phyloP scores from a whole-genome alignment of 108 stramenopile genomes.

The Stephanodiscus minutulus region DNA sequence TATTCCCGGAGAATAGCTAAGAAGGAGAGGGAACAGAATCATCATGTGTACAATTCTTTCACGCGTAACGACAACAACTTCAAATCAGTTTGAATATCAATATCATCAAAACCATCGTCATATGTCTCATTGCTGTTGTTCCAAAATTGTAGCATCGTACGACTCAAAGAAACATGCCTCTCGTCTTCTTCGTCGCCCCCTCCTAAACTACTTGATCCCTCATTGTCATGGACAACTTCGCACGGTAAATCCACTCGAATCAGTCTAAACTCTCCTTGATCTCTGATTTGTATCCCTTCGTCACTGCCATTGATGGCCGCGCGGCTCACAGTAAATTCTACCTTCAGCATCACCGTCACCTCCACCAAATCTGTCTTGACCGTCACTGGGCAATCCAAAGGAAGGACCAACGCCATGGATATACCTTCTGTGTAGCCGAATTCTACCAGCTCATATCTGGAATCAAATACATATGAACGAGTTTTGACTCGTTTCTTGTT shows the following conservation, averaged over 20 bases:
- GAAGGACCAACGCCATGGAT: constrained; percentile 50
- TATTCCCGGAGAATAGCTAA: too few species aligned
- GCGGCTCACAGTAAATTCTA: constrained; percentile 45
- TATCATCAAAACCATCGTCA: constrained; percentile 10
- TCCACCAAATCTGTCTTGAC: constrained; percentile 51
- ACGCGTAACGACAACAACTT: constrained; percentile 11
- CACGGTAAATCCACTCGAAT: constrained; percentile 46
- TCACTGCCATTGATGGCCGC: constrained; percentile 6
- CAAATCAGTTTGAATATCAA: constrained; percentile 25
- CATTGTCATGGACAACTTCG: constrained; percentile 36
- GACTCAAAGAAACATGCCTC: background rate
- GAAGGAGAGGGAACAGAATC: too few species aligned
- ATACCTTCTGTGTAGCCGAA: constrained; percentile 39
- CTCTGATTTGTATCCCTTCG: background rate
- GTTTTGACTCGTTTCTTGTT: constrained; percentile 38
- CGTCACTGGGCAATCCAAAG: constrained; percentile 49
- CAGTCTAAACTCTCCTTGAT: constrained; percentile 14
- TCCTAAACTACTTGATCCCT: constrained; percentile 11
- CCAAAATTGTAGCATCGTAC: constrained; percentile 7
- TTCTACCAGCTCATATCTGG: constrained; percentile 42
- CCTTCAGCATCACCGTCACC: constrained; percentile 36
- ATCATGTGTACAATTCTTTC: constrained; percentile 15
- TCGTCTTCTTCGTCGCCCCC: constrained; percentile 8
- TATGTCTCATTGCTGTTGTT: background rate
- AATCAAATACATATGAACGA: constrained; percentile 51